Percentiles rank a stretch among this genome's conserved stretches.
phyloP scores from a whole-genome alignment of 2,329 filamentous ascomycete genomes.

The Diaporthe amygdali region DNA sequence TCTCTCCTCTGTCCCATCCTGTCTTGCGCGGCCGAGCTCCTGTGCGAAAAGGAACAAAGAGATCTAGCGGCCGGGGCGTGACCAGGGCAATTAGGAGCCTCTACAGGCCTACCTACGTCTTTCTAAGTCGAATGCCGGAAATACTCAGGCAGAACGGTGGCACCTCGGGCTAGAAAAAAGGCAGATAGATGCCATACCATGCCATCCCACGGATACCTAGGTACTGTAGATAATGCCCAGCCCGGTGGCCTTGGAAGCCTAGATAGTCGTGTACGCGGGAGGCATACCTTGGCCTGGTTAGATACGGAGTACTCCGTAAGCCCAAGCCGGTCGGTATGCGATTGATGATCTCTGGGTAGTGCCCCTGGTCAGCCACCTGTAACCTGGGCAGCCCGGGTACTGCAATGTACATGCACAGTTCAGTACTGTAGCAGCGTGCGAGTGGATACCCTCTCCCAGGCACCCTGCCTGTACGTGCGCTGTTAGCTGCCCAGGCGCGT shows the following conservation, averaged over 20 bases:
- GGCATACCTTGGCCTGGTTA: not conserved
- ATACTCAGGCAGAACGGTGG: too few species aligned
- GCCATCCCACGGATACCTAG: not conserved
- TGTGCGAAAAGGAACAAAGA: not conserved
- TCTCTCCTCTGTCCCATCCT: not conserved
- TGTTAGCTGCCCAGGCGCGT: not conserved
- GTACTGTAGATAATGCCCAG: not conserved
- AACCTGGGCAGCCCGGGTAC: not conserved
- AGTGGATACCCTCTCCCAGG: not conserved
- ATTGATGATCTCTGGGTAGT: slow-evolving; percentile 6
- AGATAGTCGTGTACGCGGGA: not conserved
- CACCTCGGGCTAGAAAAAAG: not conserved
- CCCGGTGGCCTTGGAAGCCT: not conserved
- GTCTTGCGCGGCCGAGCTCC: not conserved
- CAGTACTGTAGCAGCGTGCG: not conserved
- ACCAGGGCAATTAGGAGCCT: not conserved
- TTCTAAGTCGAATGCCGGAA: not conserved
- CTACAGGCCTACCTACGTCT: not conserved
- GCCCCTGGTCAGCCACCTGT: slow-evolving; percentile 1
- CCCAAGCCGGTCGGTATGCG: slow-evolving; percentile 7
- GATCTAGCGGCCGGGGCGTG: too few species aligned
- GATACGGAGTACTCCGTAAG: not conserved
- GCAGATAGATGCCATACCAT: not conserved
- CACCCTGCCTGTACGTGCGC: not conserved
- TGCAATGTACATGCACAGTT: slow-evolving; percentile 10